Base-by-base conservation (phyloP, 2,329 filamentous ascomycete species). In the Fusarium sp. region DNA sequence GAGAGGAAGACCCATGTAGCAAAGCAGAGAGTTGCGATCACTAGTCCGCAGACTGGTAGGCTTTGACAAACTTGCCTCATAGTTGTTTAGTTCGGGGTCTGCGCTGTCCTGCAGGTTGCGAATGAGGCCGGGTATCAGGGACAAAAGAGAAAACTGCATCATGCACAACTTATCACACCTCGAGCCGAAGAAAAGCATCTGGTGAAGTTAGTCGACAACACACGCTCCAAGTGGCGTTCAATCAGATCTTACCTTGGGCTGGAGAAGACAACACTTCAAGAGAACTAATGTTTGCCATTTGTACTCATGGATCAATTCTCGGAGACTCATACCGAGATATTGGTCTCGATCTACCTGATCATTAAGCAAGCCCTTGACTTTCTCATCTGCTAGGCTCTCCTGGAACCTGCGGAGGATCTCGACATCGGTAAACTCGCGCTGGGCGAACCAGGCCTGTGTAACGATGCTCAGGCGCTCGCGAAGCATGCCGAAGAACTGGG, bases 151-250 rank as follows among this genome's bases (percentile, higher is more conserved):
- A 82, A 98, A 99, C 79, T 99, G 96, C 81, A 97, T 94, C 92
- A 98, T 97, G 86, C 96, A 99, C 72, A 99, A 83, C 69, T 92
- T 88, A 80, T 99, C 96, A 80, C 96, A 98, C 73, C 94, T 90
- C n/a, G 95, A 94, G 66, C 96, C 94, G 75, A 98, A 99, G 83
- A 99, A 98, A 55, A 99, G 89, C 92, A 98, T 98, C 94, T 97
- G 28, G 30, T 10, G 16, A 46, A 30, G 51, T 70, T 30, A 61
- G 62, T 42, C 20, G 49, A 26, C n/a, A 18, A 30, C 44, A 5
- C 26, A 30, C 12, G 41, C 23, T 38, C 31, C 16, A 13, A 31
- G 11, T n/a, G 30, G 7, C 23, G n/a, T 5, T 23, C 8, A 11
- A n/a, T 16, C 16, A 16, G 28, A 11, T 42, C 76, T 62, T 70